phyloP scores from a whole-genome alignment of 2,329 filamentous ascomycete genomes.

The Aureobasidium sp. region DNA sequence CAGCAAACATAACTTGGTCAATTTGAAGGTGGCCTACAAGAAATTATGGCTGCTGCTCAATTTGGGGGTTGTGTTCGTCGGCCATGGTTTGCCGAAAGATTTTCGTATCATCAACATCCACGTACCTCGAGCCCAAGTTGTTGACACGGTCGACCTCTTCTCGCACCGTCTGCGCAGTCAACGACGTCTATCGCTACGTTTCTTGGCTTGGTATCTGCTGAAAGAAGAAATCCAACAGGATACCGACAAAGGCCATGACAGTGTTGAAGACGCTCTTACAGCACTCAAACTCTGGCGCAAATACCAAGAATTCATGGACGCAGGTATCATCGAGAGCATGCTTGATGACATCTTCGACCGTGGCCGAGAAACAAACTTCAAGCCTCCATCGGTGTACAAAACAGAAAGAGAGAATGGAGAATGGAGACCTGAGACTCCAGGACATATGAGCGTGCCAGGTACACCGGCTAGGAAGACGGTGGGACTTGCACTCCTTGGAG shows the following conservation, averaged over 20 bases:
- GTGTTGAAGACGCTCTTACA: constrained; percentile 88
- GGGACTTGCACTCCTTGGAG: constrained; percentile 18
- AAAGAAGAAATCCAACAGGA: constrained; percentile 91
- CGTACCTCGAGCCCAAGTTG: constrained; percentile 80
- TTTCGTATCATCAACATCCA: constrained; percentile 98
- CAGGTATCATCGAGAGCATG: constrained; percentile 74
- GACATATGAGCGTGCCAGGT: constrained; percentile 23
- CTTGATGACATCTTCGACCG: constrained; percentile 76
- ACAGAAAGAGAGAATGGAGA: constrained; percentile 20
- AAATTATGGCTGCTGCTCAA: constrained; percentile 97
- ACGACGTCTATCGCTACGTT: constrained; percentile 84
- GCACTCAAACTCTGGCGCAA: constrained; percentile 85
- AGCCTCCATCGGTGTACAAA: constrained; percentile 26
- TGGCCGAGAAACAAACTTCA: constrained; percentile 49
- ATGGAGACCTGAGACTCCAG: constrained; percentile 23
- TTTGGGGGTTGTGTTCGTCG: constrained; percentile 86
- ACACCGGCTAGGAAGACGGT: constrained; percentile 26
- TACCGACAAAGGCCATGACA: constrained; percentile 65
- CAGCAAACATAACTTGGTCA: constrained; percentile 76
- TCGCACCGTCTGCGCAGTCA: constrained; percentile 66
- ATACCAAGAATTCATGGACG: constrained; percentile 81
- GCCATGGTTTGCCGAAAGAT: constrained; percentile 88
- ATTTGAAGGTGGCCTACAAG: constrained; percentile 90
- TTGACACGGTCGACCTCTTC: constrained; percentile 91
- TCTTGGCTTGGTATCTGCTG: constrained; percentile 83